These are phyloP conservation scores for Aspergillus hortae DNA, from an alignment of 2,329 filamentous ascomycete species.

Conservation along the genomic window DNA sequence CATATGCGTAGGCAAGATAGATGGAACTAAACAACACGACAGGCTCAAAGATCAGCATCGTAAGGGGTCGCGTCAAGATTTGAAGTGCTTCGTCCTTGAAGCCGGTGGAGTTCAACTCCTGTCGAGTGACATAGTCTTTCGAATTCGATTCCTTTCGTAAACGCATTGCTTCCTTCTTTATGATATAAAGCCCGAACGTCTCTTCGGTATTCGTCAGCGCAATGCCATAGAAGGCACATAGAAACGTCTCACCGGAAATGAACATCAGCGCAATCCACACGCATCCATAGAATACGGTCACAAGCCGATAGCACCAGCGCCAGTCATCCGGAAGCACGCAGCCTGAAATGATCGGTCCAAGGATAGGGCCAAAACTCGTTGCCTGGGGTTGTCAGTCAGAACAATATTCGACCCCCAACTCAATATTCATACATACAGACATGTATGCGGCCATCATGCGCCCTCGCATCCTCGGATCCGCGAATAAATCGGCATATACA, in stretches of 20 bases:
- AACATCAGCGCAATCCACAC: conserved; percentile 62
- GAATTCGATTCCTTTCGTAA: conserved; percentile 56
- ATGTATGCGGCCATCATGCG: conserved; percentile 41
- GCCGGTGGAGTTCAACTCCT: conserved; percentile 54
- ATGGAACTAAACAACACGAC: conserved; percentile 68
- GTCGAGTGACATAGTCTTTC: conserved; percentile 51
- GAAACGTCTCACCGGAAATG: conserved; percentile 45
- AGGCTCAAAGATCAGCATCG: conserved; percentile 69
- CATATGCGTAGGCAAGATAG: conserved; percentile 70
- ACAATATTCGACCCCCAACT: too few relatives aligned
- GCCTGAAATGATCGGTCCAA: conserved; percentile 45
- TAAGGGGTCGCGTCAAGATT: conserved; percentile 67
- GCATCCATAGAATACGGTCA: not conserved
- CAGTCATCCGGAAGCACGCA: conserved; percentile 40
- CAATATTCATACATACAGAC: conserved; percentile 23
- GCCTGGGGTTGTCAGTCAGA: conserved; percentile 12
- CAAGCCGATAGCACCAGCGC: conserved; percentile 38
- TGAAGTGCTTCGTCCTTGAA: conserved; percentile 47
- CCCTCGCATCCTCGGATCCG: conserved; percentile 35
- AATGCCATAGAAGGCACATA: not conserved
- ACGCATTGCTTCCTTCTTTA: conserved; percentile 54
- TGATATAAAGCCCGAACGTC: conserved; percentile 58
- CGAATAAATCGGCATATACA: conserved; percentile 45
- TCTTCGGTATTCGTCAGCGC: conserved; percentile 35
- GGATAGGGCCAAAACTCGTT: conserved; percentile 39